Evolutionary conservation across 257 asterid genomes (phyloP).

Genomic region (Thymus mandschuricus): DNA sequence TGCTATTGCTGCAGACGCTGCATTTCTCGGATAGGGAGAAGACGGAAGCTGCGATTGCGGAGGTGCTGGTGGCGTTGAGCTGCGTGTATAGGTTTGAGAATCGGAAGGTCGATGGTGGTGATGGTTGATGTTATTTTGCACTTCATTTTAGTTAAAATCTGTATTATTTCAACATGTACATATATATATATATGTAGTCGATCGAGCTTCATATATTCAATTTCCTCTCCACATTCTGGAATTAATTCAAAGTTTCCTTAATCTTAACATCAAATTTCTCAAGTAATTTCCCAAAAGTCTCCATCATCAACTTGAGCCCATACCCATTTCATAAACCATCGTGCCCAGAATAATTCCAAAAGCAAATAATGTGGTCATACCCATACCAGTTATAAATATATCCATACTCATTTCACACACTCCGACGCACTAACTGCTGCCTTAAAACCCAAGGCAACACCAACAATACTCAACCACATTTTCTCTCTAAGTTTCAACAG

Average conservation of each 20-base stretch:
- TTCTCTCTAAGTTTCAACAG: no score
- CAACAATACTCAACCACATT: not conserved
- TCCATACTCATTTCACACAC: conserved; percentile 29
- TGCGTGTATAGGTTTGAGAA: conserved; percentile 68
- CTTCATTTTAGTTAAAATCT: not conserved
- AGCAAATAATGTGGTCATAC: conserved; percentile 9
- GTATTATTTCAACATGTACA: not conserved
- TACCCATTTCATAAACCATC: not conserved
- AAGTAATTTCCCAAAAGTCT: conserved; percentile 36
- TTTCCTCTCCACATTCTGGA: not conserved
- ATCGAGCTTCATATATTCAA: not conserved
- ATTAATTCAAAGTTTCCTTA: not conserved
- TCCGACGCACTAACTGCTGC: conserved; percentile 25
- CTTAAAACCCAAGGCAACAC: not conserved
- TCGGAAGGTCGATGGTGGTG: conserved; percentile 29
- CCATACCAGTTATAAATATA: conserved; percentile 30
- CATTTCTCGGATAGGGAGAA: conserved; percentile 83
- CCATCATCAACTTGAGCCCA: conserved; percentile 29
- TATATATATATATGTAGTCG: not conserved
- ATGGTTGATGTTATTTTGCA: not conserved
- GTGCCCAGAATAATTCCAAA: conserved; percentile 5
- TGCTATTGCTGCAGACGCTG: conserved; percentile 65
- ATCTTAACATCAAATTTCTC: no score
- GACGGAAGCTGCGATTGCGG: conserved; percentile 89
- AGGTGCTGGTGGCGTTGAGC: conserved; percentile 76